Evolutionary conservation across 306 rosid genomes (phyloP), one percentile per base, ranked within the genome.

Genomic region (Begonia peltatifolia): DNA sequence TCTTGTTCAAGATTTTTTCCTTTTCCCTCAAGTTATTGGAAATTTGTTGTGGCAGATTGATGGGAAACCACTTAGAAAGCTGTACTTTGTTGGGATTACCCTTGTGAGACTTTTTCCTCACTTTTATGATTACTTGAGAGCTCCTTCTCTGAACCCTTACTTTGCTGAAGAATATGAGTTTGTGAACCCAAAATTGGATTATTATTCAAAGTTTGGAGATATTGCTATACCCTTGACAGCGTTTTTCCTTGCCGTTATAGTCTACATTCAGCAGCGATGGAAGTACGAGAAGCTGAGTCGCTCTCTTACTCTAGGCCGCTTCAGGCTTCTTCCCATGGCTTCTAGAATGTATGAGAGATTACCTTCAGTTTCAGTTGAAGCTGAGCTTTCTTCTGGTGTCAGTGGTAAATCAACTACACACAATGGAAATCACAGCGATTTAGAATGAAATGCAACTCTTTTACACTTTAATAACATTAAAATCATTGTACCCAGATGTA

Each of bases 71-170:
- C 86, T 90, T 41, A 72, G 81, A 59, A 90, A 86, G 61, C 64
- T 85, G 9, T 90, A 90, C 65, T 85, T 76, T 53, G 42, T 85
- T 11, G 94, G 94, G 52, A 82, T 83, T 76, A 85, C 95, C 11
- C 15, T 75, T 68, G 87, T 85, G 57, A 83, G 95, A 62, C 78
- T 90, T 22, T 72, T 90, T 53, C 97, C 97, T 60, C 97, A 90
- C 68, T 14, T 78, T 62, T 90, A 85, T 52, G 97, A 89, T 55
- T 82, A 69, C 62, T 41, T 80, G 17, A 75, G 77, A 66, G 80
- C 87, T 57, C 94, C 80, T 0, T 46, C 64, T 71, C 68, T 49
- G 14, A 74, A 80, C 74, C 92, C 90, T 41, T 90, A 80, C 73
- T 68, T 30, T 30, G 38, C 79, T 0, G 84, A 74, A 64, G 86